A percentile compares a stretch with the other conserved stretches of the same genome.
Evolutionary conservation across 495 filamentous ascomycete genomes (phyloP).

Genomic region (Penicillium crystallinum): DNA sequence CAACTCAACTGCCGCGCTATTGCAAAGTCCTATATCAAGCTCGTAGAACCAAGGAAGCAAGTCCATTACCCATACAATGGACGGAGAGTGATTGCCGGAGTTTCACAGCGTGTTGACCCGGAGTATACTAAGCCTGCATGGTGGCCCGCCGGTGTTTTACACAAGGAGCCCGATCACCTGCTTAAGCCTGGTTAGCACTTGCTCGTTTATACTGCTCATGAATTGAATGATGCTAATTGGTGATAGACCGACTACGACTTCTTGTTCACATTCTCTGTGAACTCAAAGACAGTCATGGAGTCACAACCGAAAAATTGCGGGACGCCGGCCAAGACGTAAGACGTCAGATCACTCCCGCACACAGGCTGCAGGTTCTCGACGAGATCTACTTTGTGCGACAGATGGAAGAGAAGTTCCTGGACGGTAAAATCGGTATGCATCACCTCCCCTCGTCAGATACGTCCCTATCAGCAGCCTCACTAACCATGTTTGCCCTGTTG

Average conservation of each 20-base stretch:
- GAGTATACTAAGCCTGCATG: conserved; percentile 58
- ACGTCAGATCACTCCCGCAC: conserved; percentile 32
- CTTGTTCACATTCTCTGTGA: conserved; percentile 58
- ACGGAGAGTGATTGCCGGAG: conserved; percentile 40
- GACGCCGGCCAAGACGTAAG: conserved; percentile 41
- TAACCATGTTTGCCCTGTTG: neutral
- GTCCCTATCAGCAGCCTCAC: neutral
- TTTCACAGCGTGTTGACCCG: conserved; percentile 35
- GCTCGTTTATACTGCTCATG: neutral
- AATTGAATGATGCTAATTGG: neutral
- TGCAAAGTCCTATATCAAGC: conserved; percentile 75
- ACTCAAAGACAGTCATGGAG: conserved; percentile 34
- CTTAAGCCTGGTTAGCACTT: conserved; percentile 57
- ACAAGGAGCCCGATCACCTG: conserved; percentile 79
- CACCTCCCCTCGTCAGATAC: neutral
- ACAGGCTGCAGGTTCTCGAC: conserved; percentile 44
- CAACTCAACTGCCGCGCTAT: conserved; percentile 49
- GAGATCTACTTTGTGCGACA: conserved; percentile 65
- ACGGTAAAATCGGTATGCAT: conserved; percentile 56
- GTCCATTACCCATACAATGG: conserved; percentile 73
- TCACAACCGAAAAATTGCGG: conserved; percentile 40
- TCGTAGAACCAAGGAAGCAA: conserved; percentile 83
- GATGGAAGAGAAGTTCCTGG: conserved; percentile 55
- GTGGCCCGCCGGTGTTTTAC: conserved; percentile 68
- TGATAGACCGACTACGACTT: conserved; percentile 54